Evolutionary conservation across 2,329 filamentous ascomycete species (phyloP), one percentile per base, ranked within the genome.

Genomic region (Epichloe hybrida): DNA sequence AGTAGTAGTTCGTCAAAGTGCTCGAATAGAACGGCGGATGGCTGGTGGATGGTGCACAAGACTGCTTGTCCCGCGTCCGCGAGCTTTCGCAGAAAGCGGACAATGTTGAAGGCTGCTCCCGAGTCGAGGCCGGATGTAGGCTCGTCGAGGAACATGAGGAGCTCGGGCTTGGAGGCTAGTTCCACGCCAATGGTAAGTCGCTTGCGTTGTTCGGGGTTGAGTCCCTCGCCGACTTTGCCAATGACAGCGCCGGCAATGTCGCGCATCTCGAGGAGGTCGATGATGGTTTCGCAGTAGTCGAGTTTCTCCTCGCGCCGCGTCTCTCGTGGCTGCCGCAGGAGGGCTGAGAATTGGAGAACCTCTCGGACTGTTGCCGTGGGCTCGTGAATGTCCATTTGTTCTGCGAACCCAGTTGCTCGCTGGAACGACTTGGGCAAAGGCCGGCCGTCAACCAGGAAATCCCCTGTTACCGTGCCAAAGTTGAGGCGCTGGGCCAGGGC

Each of bases 381-480:
- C 53, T 84, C 80, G 57, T 85, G 82, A 2, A 86, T 73, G 56
- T 86, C 82, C 65, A 79, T 77, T 56, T 86, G 82, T 59, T 86
- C 69, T 1, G 68, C 69, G 50, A 72, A 91, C 27, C 86, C 87
- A 0, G 85, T 89, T 59, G 86, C 86, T 44, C 87, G 78, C 62
- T 90, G 86, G 71, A 91, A 91, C 0, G 83, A 86, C 41, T 75
- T 78, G 50, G 88, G 84, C 13, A 85, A 77, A 45, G 79, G 80
- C 21, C 76, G 75, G 2, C 86, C 86, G 57, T 90, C 84, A 7
- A 90, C 83, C n/a, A 88, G 69, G 71, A 91, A 88, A 48, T 88
- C 81, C 47, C 88, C 88, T 1, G 75, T 77, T 11, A 91, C 79
- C 20, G 85, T 81, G 59, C 88, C 88, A 72, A 87, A 85, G 1